Conservation (phyloP, 1,284 basidiomycete genomes). For the Apiotrichum veenhuisii region DNA sequence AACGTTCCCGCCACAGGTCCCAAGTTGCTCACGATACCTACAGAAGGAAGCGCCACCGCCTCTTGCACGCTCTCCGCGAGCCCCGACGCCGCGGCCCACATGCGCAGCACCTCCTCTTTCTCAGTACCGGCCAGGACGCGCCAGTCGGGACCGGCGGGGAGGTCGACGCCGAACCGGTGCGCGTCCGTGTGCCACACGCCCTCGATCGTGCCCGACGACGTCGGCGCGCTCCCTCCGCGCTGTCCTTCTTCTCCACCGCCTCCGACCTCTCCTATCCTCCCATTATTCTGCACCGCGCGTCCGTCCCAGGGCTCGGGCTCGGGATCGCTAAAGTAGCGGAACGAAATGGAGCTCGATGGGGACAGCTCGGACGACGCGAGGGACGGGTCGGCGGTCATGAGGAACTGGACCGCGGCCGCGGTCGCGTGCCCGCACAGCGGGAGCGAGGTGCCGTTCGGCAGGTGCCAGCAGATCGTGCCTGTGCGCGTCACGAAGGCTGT, state of each 20-base stretch:
- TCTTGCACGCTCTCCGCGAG: background rate
- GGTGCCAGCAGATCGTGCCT: background rate
- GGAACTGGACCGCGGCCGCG: background rate
- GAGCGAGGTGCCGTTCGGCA: background rate
- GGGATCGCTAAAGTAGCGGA: background rate
- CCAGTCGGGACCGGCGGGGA: background rate
- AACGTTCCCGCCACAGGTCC: background rate
- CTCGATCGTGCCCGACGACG: background rate
- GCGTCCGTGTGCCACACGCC: background rate
- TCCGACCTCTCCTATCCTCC: too few relatives aligned
- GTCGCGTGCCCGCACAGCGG: constrained; percentile 2
- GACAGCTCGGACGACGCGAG: too few relatives aligned
- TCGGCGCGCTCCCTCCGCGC: background rate
- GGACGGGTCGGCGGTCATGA: background rate
- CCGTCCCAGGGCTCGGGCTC: too few relatives aligned
- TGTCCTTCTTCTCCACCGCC: too few relatives aligned
- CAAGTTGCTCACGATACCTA: background rate
- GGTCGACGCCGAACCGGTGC: background rate
- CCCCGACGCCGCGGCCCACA: background rate
- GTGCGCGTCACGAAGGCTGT: background rate
- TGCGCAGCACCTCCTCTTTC: background rate
- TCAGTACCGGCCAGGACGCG: background rate
- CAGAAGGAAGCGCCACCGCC: background rate
- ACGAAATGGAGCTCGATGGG: background rate
- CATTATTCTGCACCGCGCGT: too few relatives aligned